Percentiles rank a stretch among this genome's conserved stretches.
These are phyloP conservation scores for Leccinum fallax DNA, from an alignment of 1,284 basidiomycete species.

Conservation along the genomic window DNA sequence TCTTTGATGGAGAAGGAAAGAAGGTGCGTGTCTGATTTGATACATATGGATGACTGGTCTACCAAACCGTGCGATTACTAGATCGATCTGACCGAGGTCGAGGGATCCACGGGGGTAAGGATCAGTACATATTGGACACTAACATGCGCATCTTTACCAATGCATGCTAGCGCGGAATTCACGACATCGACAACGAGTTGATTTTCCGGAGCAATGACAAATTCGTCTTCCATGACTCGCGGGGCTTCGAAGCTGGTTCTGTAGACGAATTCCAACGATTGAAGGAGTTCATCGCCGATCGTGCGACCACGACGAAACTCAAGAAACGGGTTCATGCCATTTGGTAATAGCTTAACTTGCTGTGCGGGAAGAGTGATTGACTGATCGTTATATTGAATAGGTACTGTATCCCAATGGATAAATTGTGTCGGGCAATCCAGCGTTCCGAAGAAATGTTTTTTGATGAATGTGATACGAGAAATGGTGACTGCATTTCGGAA, in stretches of 20 bases:
- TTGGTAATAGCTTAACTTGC: neutral
- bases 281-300: too few relatives aligned
- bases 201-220: too few relatives aligned
- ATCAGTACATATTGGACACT: too few relatives aligned
- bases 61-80: neutral
- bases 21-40: neutral
- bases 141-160: too few relatives aligned
- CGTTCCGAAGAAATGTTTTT: neutral
- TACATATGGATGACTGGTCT: neutral
- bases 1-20: neutral
- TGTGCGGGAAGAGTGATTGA: neutral
- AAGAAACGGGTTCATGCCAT: neutral
- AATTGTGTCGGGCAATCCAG: neutral
- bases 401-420: neutral
- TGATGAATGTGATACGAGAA: neutral
- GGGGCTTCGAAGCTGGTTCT: too few relatives aligned
- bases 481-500: neutral
- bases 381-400: neutral
- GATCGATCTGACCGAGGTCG: neutral
- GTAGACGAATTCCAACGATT: too few relatives aligned
- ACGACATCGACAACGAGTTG: too few relatives aligned
- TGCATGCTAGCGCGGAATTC: too few relatives aligned
- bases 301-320: too few relatives aligned
- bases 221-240: too few relatives aligned
- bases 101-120: too few relatives aligned